phyloP scores from a whole-genome alignment of 2,329 filamentous ascomycete genomes.

The Claviceps citrina region DNA sequence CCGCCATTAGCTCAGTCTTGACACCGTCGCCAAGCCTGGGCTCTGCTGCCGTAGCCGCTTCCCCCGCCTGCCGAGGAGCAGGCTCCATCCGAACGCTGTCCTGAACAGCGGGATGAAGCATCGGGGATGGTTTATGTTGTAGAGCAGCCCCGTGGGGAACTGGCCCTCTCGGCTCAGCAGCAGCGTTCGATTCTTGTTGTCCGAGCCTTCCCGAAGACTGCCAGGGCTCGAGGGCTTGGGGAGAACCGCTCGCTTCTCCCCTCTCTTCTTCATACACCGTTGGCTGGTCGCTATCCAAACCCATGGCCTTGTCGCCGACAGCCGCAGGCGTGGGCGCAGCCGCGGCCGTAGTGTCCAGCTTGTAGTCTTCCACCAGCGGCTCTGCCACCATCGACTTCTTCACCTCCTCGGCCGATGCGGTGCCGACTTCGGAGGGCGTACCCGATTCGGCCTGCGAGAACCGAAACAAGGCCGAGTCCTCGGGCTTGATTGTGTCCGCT shows the following conservation, averaged over 20 bases:
- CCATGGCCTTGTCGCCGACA: not conserved
- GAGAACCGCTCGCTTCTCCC: not conserved
- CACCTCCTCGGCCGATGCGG: conserved; percentile 11
- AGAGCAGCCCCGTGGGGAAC: not conserved
- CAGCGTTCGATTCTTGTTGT: not conserved
- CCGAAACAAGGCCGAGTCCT: conserved; percentile 22
- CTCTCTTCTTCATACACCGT: not conserved
- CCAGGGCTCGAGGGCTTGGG: not conserved
- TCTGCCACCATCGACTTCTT: conserved; percentile 7
- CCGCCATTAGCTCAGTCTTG: not conserved
- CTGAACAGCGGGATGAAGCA: not conserved
- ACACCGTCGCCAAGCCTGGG: not conserved
- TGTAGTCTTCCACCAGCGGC: conserved; percentile 8
- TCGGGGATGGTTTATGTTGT: not conserved
- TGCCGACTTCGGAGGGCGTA: conserved; percentile 15
- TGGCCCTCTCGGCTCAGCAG: not conserved
- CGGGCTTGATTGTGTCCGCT: conserved; percentile 23
- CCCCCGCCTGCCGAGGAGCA: not conserved
- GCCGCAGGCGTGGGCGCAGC: not conserved
- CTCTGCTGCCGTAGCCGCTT: not conserved
- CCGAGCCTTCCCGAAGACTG: not conserved
- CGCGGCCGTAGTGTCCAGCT: not conserved
- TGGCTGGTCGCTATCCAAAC: not conserved
- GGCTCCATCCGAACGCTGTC: not conserved
- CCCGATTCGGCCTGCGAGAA: conserved; percentile 16